Conservation (phyloP, 306 rosid genomes). For the Parietaria judaica region DNA sequence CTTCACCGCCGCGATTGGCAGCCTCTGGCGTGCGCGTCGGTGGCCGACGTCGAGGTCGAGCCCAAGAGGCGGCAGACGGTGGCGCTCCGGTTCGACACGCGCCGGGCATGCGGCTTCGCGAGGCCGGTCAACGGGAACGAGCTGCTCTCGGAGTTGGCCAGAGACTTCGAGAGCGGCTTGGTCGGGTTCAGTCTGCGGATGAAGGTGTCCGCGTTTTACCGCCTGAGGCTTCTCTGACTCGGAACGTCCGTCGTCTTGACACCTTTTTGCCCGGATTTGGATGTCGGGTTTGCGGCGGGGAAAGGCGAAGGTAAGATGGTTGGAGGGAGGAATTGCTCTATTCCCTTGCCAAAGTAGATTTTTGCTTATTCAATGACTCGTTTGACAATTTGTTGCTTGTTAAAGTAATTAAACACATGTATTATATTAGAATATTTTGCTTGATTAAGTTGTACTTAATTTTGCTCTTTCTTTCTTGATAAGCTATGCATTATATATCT, state of each 20-base stretch:
- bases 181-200: conserved; percentile 41
- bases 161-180: conserved; percentile 28
- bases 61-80: conserved; percentile 25
- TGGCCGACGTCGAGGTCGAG: conserved; percentile 36
- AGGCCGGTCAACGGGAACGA: conserved; percentile 18
- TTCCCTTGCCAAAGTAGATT: conserved; percentile 20
- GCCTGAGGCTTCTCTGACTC: conserved; percentile 19
- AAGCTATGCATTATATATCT: too few relatives aligned
- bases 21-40: conserved; percentile 23
- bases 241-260: conserved; percentile 22
- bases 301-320: conserved; percentile 15
- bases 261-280: conserved; percentile 21
- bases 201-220: conserved; percentile 24
- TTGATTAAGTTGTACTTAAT: neutral
- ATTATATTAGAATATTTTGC: too few relatives aligned
- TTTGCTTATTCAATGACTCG: neutral
- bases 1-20: conserved; percentile 32
- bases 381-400: too few relatives aligned
- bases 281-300: conserved; percentile 11
- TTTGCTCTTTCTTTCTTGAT: neutral
- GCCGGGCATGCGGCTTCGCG: conserved; percentile 5
- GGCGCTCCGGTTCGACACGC: conserved; percentile 25
- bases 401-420: too few relatives aligned
- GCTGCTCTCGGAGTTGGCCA: conserved; percentile 33
- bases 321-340: conserved; percentile 20